phyloP scores from a whole-genome alignment of 345 rosid genomes.

The Eucalyptus cloeziana region DNA sequence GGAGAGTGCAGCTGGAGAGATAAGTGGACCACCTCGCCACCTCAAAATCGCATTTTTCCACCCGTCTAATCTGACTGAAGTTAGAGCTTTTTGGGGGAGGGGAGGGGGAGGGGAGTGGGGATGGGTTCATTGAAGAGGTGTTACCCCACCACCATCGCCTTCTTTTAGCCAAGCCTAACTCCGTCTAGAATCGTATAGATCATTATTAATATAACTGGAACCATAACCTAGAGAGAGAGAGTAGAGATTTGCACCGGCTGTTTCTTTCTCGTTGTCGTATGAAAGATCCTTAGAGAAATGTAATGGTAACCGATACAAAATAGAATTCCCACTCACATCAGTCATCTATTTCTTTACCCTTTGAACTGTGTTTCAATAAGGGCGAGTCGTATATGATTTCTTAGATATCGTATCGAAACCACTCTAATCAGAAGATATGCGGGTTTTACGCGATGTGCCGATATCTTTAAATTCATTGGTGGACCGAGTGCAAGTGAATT shows the following conservation, averaged over 20 bases:
- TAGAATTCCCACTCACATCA: neutral
- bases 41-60: neutral
- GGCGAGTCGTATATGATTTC: neutral
- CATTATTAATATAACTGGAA: neutral
- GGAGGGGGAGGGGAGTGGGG: rapidly evolving
- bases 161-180: neutral
- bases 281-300: neutral
- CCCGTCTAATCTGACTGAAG: neutral
- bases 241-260: neutral
- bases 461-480: neutral
- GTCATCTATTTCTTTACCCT: neutral
- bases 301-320: rapidly evolving
- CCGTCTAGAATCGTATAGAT: neutral
- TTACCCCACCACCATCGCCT: neutral
- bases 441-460: rapidly evolving
- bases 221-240: neutral
- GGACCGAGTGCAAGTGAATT: neutral
- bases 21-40: neutral
- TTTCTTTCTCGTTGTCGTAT: neutral
- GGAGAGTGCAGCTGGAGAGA: neutral
- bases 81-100: neutral
- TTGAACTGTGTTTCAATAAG: neutral
- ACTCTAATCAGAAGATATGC: neutral
- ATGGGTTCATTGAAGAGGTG: neutral
- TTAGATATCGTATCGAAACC: neutral